phyloP scores from a whole-genome alignment of 192 early-diverging fungal genomes.

The Lobosporangium transversale region DNA sequence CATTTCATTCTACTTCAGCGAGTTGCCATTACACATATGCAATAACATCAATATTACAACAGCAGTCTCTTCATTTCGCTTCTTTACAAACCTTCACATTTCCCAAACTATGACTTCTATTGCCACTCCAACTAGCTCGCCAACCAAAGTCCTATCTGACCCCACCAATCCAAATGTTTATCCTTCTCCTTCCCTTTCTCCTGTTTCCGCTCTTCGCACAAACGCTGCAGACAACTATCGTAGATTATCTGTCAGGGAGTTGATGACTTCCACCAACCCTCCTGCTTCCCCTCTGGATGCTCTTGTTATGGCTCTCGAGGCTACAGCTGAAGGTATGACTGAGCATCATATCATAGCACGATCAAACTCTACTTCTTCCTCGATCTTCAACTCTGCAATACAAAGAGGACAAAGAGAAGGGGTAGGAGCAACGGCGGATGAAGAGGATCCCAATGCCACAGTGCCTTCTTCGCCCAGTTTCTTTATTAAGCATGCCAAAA shows the following conservation, averaged over 20 bases:
- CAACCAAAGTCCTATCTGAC: constrained; percentile 8
- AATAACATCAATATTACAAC: no score
- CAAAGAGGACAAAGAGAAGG: background rate
- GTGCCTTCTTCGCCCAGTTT: constrained; percentile 40
- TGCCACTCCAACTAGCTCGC: background rate
- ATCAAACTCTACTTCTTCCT: background rate
- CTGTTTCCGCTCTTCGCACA: constrained; percentile 15
- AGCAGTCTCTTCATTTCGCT: no score
- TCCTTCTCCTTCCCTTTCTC: constrained; percentile 47
- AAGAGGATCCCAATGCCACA: constrained; percentile 48
- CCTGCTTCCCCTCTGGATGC: constrained; percentile 52
- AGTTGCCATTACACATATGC: no score
- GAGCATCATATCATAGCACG: background rate
- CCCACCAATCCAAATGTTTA: constrained; percentile 14
- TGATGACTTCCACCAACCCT: constrained; percentile 15
- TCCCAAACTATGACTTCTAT: background rate
- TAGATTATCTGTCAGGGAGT: constrained; percentile 17
- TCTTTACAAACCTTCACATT: background rate
- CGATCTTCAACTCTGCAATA: no score
- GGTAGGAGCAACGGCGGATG: background rate
- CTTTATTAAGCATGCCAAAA: constrained; percentile 24
- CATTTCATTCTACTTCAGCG: no score
- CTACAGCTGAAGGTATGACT: constrained; percentile 38
- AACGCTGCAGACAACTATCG: constrained; percentile 6
- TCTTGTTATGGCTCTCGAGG: constrained; percentile 51